Conservation (phyloP, 1,284 basidiomycete species). For the Xerocomus tenax region DNA sequence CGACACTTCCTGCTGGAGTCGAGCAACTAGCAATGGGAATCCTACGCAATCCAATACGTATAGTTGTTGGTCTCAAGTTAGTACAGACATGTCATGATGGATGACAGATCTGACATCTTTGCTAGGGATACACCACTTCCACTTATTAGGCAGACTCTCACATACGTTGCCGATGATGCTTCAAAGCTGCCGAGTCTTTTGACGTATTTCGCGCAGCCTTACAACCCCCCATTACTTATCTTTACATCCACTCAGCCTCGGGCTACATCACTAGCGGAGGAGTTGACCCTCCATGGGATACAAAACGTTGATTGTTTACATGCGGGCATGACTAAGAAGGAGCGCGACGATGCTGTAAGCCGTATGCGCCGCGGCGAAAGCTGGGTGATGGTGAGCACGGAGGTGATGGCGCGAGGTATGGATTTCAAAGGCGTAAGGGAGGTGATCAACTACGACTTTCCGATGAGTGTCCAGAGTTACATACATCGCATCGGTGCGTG, state of each 20-base stretch:
- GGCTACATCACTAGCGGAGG: slow-evolving; percentile 82
- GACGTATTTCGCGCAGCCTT: slow-evolving; percentile 71
- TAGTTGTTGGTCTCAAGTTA: slow-evolving; percentile 91
- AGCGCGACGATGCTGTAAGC: slow-evolving; percentile 77
- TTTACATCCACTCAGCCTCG: slow-evolving; percentile 92
- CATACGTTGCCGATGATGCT: slow-evolving; percentile 86
- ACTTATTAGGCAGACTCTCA: slow-evolving; percentile 78
- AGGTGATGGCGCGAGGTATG: slow-evolving; percentile 94
- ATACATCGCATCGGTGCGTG: slow-evolving; percentile 83
- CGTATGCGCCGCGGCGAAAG: slow-evolving; percentile 82
- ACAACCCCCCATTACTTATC: slow-evolving; percentile 86
- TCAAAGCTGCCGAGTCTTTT: slow-evolving; percentile 86
- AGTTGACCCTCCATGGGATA: slow-evolving; percentile 77
- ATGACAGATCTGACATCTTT: slow-evolving; percentile 3
- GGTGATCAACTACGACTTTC: slow-evolving; percentile 96
- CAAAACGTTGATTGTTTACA: slow-evolving; percentile 88
- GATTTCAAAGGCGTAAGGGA: slow-evolving; percentile 93
- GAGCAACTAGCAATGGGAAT: slow-evolving; percentile 85
- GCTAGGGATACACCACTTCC: slow-evolving; percentile 77
- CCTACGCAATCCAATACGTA: slow-evolving; percentile 74
- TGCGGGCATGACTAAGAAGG: slow-evolving; percentile 77
- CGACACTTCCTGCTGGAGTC: slow-evolving; percentile 83
- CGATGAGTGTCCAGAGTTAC: slow-evolving; percentile 88
- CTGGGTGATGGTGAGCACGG: slow-evolving; percentile 90
- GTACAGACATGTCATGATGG: slow-evolving; percentile 9